A percentile compares a stretch with the other conserved stretches of the same genome.
phyloP scores from a whole-genome alignment of 2,329 filamentous ascomycete genomes.

The Xylariaceae sp. region DNA sequence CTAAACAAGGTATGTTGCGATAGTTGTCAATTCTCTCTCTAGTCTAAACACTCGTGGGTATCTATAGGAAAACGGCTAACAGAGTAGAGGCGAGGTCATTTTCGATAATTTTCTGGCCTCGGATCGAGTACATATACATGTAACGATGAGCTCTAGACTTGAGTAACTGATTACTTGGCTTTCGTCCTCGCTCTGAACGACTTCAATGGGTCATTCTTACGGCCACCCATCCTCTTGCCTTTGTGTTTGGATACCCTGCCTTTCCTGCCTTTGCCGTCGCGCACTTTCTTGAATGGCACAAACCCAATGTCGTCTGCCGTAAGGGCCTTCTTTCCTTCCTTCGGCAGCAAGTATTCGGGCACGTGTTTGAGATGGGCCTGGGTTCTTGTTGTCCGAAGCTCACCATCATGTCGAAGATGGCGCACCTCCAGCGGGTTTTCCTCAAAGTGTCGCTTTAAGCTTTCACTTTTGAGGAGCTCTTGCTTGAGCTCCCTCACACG shows the following conservation, averaged over 20 bases:
- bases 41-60: background rate
- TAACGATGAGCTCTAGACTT: no score
- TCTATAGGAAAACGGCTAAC: constrained; percentile 1
- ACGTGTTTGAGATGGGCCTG: constrained; percentile 93
- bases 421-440: constrained; percentile 90
- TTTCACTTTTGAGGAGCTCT: constrained; percentile 91
- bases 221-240: constrained; percentile 56
- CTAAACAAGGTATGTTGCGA: background rate
- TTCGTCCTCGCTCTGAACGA: constrained; percentile 73
- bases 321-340: constrained; percentile 71
- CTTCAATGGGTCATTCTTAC: constrained; percentile 82
- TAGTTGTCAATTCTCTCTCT: background rate
- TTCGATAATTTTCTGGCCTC: background rate
- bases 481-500: constrained; percentile 84
- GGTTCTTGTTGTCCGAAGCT: constrained; percentile 78
- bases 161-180: constrained; percentile 30
- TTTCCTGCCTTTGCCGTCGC: constrained; percentile 53
- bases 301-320: constrained; percentile 71
- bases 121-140: background rate
- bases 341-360: constrained; percentile 87
- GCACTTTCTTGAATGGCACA: constrained; percentile 65
- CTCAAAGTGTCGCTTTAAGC: constrained; percentile 92
- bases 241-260: constrained; percentile 48
- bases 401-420: constrained; percentile 87
- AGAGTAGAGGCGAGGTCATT: constrained; percentile 3